Percentiles rank a stretch among this genome's conserved stretches.
These are phyloP conservation scores for Croton setiger DNA, from an alignment of 441 rosid genomes.

Conservation along the genomic window DNA sequence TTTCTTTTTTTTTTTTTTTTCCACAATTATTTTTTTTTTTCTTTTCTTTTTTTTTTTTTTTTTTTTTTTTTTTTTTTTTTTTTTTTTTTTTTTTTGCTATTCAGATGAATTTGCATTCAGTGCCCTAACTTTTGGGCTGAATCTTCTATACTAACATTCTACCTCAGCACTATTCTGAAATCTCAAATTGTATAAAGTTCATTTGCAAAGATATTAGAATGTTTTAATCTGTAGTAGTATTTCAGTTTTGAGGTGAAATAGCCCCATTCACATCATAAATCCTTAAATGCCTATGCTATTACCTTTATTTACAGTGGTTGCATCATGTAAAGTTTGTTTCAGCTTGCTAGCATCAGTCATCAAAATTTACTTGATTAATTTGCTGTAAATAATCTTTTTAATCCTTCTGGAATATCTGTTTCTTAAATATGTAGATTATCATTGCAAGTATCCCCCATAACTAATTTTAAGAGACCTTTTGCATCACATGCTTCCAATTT, in stretches of 20 bases:
- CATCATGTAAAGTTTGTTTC: background rate
- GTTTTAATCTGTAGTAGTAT: background rate
- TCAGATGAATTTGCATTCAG: conserved; percentile 2
- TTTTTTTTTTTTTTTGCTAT: too few species aligned
- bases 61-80: too few species aligned
- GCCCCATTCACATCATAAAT: background rate
- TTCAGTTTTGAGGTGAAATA: conserved; percentile 1
- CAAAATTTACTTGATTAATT: background rate
- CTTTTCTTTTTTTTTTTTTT: too few species aligned
- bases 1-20: too few species aligned
- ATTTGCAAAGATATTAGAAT: background rate
- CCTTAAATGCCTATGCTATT: background rate
- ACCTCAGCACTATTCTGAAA: background rate
- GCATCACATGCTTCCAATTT: background rate
- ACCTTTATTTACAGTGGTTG: background rate
- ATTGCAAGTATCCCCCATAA: background rate
- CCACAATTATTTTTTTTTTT: too few species aligned
- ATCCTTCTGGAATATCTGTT: background rate
- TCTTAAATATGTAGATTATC: background rate
- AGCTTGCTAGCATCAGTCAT: background rate
- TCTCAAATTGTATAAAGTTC: background rate
- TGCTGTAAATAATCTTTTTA: background rate
- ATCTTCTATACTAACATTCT: conserved; percentile 1
- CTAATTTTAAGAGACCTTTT: background rate
- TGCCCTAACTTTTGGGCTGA: conserved; percentile 3